Evolutionary conservation across 2,329 filamentous ascomycete genomes (phyloP).

Genomic region (Sarocladiaceae sp.): DNA sequence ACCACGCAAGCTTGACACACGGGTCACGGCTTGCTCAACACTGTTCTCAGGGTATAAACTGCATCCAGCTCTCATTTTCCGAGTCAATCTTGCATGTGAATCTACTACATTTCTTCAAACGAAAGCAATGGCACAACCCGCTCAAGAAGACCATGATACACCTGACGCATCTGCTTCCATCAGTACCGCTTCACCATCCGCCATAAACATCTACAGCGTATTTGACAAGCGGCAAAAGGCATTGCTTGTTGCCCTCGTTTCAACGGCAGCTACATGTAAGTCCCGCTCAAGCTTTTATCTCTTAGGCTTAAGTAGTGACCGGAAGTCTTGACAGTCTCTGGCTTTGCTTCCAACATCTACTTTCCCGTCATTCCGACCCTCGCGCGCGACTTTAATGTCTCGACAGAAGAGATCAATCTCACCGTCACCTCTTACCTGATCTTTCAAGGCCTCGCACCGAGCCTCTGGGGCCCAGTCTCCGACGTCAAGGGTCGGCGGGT

Average conservation of each 20-base stretch:
- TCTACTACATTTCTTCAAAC: too few relatives aligned
- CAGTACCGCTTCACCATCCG: not conserved
- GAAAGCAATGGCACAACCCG: too few relatives aligned
- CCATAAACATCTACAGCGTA: constrained; percentile 37
- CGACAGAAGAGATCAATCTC: constrained; percentile 30
- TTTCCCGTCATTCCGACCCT: constrained; percentile 36
- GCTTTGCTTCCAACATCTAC: constrained; percentile 39
- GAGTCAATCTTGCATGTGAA: too few relatives aligned
- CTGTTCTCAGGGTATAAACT: too few relatives aligned
- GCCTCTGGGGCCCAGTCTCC: constrained; percentile 43
- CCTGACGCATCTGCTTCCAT: too few relatives aligned
- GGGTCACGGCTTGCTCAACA: too few relatives aligned
- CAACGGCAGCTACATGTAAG: constrained; percentile 44
- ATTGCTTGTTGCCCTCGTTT: constrained; percentile 39
- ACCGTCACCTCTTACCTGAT: constrained; percentile 39
- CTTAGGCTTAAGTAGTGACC: not conserved
- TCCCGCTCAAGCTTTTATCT: constrained; percentile 10
- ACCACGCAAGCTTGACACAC: too few relatives aligned
- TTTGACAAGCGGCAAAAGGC: constrained; percentile 43
- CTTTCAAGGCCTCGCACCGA: constrained; percentile 45
- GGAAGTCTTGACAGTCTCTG: constrained; percentile 25
- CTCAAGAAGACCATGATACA: too few relatives aligned
- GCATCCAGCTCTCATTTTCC: too few relatives aligned
- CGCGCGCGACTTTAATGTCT: constrained; percentile 20
- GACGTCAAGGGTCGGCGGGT: constrained; percentile 42